These are phyloP conservation scores for Lumnitzera littorea DNA, from an alignment of 345 rosid genomes.

Conservation along the genomic window DNA sequence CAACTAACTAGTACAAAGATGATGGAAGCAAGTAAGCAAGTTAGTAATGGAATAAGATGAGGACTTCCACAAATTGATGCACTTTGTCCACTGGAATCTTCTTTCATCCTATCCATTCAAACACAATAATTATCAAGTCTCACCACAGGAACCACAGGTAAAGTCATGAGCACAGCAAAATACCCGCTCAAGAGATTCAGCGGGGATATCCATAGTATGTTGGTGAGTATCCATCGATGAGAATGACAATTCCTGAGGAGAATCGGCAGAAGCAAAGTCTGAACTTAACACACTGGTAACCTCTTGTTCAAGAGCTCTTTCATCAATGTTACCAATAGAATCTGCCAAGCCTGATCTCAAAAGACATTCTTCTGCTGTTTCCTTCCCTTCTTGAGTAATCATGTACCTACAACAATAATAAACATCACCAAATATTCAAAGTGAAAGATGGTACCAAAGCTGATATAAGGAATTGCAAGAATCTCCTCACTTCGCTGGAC, in stretches of 20 bases:
- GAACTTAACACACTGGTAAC: constrained; percentile 11
- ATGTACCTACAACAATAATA: constrained; percentile 47
- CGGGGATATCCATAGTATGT: constrained; percentile 34
- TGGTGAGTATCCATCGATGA: constrained; percentile 20
- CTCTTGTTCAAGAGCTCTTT: constrained; percentile 24
- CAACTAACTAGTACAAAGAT: too few species aligned
- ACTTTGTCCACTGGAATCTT: not conserved
- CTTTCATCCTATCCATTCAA: not conserved
- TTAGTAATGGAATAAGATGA: not conserved
- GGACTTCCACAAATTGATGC: not conserved
- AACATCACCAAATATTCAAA: constrained; percentile 5
- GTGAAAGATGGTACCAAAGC: not conserved
- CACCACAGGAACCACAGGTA: not conserved
- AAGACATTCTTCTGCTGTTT: constrained; percentile 65
- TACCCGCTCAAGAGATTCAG: constrained; percentile 51
- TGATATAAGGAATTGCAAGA: constrained; percentile 1
- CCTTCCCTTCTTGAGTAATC: constrained; percentile 78
- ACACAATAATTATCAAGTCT: not conserved
- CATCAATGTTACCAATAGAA: constrained; percentile 27
- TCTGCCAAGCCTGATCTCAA: constrained; percentile 54
- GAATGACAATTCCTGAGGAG: constrained; percentile 16
- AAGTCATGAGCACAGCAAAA: not conserved
- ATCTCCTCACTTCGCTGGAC: constrained; percentile 77
- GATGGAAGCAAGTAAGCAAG: too few species aligned
- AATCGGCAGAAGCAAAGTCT: constrained; percentile 21